Base-by-base conservation (phyloP, 805 yeast genomes). In the Ogataea allantospora region DNA sequence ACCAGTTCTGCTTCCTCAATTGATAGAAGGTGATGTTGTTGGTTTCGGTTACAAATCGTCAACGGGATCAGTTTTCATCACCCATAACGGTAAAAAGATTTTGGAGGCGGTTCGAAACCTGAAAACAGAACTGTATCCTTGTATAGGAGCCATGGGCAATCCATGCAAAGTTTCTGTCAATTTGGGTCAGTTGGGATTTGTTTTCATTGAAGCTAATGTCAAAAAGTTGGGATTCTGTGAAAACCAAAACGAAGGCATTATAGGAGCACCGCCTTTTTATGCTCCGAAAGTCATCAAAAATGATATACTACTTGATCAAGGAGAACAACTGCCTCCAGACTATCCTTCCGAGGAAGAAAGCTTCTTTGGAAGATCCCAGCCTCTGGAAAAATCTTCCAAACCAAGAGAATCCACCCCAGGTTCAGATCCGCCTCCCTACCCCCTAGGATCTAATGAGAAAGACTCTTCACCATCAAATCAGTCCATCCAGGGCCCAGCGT, bases 131-230 rank as follows among this genome's bases (percentile, higher is more conserved):
- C 51, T 76, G 42, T 73, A 66, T 38, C 81, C 81, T 3, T 76
- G 78, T 14, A 60, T 76, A 7, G 82, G 82, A 5, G 67, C 78
- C 33, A 67, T 65, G 38, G 67, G 61, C 57, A 61, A 73, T 59
- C 39, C 71, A 43, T 58, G 78, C 63, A 39, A 71, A 66, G 75
- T 74, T 54, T 44, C 75, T 58, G 66, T 78, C 65, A 48, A 95
- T 82, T 63, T 93, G 36, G 99, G 99, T 7, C 93, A 86, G 52
- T 67, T 78, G 39, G 97, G 96, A 2, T 88, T 78, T 65, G 96
- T 89, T 1, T 88, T 75, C 54, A 86, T 89, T 33, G 96, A 88
- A 55, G 96, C 88, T 2, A 88, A 88, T 56, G 80, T 76, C 11
- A 62, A 77, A 40, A 75, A 74, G 53, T 67, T 74, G 36, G 81